Evolutionary conservation across 2,329 filamentous ascomycete genomes (phyloP).

Genomic region (Colletotrichum lini): DNA sequence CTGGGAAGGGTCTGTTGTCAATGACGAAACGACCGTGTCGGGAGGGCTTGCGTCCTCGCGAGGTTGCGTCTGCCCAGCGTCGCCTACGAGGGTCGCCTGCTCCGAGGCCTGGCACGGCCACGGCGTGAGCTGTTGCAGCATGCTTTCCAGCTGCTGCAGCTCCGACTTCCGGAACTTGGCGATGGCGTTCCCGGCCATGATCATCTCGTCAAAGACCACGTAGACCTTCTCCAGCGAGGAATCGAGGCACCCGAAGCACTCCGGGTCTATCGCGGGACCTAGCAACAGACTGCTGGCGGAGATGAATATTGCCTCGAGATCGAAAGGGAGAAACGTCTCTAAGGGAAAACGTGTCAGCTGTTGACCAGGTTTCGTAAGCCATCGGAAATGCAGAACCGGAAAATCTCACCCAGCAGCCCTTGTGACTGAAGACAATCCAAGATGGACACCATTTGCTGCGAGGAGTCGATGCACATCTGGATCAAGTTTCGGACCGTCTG

Average conservation of each 20-base stretch:
- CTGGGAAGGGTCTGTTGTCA: conserved; percentile 18
- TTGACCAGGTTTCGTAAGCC: no score
- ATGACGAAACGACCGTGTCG: conserved; percentile 13
- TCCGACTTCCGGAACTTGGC: conserved; percentile 61
- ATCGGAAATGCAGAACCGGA: no score
- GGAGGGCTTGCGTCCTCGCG: conserved; percentile 12
- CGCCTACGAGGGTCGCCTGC: conserved; percentile 4
- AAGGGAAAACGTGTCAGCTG: background rate
- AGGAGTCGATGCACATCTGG: conserved; percentile 54
- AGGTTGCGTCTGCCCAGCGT: conserved; percentile 6
- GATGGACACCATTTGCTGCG: conserved; percentile 53
- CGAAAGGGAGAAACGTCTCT: conserved; percentile 65
- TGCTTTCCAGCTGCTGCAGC: conserved; percentile 60
- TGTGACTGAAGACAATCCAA: conserved; percentile 61
- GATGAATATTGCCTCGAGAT: conserved; percentile 61
- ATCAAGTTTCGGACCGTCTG: conserved; percentile 51
- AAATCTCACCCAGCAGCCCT: conserved; percentile 59
- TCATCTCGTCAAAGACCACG: conserved; percentile 62
- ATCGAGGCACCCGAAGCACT: conserved; percentile 52
- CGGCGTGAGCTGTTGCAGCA: conserved; percentile 51
- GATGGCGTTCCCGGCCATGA: conserved; percentile 60
- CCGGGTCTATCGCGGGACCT: conserved; percentile 53
- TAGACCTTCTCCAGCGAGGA: conserved; percentile 59
- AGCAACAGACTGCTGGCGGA: conserved; percentile 60
- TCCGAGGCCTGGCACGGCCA: background rate